Base-by-base conservation (phyloP, 1,139 yeast genomes). In the Tardiomyces blankii region DNA sequence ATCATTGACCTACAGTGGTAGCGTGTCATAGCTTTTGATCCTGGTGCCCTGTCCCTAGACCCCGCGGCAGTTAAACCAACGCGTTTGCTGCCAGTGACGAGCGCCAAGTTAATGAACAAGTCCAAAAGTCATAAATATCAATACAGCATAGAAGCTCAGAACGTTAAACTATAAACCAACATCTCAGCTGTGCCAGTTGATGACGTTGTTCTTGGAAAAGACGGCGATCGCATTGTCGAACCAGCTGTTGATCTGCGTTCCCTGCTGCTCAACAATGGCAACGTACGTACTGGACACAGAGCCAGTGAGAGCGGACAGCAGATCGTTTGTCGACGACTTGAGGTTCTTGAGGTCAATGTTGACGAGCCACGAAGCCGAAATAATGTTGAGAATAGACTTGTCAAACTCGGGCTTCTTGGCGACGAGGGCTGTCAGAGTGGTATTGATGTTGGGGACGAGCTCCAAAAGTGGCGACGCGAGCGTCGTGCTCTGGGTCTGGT, bases 381-480 rank as follows among this genome's bases (percentile, higher is more conserved):
- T 41, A 14, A 53, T 21, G 38, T 49, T 49, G 33, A 53, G 48
- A 33, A 53, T 43, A 18, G 55, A 48, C 40, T 50, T 45, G 46
- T 53, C 55, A 39, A 53, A 53, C 28, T 43, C 47, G 18, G 45
- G 41, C 46, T 53, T 53, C 50, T 53, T 53, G 35, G 43, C 47
- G 32, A 48, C 46, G 19, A 53, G 45, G 18, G 45, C 41, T 19
- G 40, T 43, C 23, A 53, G 44, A 25, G 50, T 46, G 8, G 40
- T 11, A 40, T 53, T 45, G 41, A 53, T 51, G 30, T 18, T 18
- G 13, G 55, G 56, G 14, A 52, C 30, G 25, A 51, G 41, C 38
- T n/a, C 21, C 38, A 50, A 44, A 2, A 49, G 32, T 23, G 50
- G 44, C 14, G 44, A 27, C n/a, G 54, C 44, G 21, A 51, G 44